These are phyloP conservation scores for Xanthoparmelia taractica DNA, from an alignment of 495 filamentous ascomycete genomes.

Conservation along the genomic window DNA sequence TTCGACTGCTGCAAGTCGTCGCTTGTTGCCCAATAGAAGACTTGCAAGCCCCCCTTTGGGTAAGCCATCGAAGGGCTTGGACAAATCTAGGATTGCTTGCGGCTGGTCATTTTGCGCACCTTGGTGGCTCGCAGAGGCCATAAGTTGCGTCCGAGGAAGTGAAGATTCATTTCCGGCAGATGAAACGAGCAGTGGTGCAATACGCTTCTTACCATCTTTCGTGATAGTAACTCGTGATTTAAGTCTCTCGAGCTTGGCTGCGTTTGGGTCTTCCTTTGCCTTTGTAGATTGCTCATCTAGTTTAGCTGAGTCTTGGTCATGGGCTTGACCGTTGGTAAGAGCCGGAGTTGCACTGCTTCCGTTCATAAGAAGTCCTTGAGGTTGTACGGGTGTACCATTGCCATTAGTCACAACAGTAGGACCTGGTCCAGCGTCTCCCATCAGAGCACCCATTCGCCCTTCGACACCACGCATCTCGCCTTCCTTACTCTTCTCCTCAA, in stretches of 20 bases:
- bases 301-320: slow-evolving; percentile 9
- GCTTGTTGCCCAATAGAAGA: slow-evolving; percentile 86
- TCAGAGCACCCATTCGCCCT: slow-evolving; percentile 92
- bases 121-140: slow-evolving; percentile 59
- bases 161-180: slow-evolving; percentile 74
- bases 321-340: slow-evolving; percentile 25
- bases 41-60: slow-evolving; percentile 81
- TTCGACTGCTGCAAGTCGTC: slow-evolving; percentile 62
- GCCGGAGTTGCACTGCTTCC: slow-evolving; percentile 9
- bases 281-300: slow-evolving; percentile 30
- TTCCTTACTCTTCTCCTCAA: slow-evolving; percentile 88
- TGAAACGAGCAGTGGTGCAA: slow-evolving; percentile 85
- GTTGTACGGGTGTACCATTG: slow-evolving; percentile 29
- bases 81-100: slow-evolving; percentile 80
- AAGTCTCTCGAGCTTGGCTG: slow-evolving; percentile 64
- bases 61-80: slow-evolving; percentile 88
- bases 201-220: slow-evolving; percentile 94
- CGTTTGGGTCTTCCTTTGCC: slow-evolving; percentile 53
- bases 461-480: slow-evolving; percentile 83
- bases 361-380: slow-evolving; percentile 20
- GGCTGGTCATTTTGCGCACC: slow-evolving; percentile 59
- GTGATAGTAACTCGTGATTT: slow-evolving; percentile 90
- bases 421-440: slow-evolving; percentile 62
- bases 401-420: slow-evolving; percentile 35
- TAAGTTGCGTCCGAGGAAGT: slow-evolving; percentile 73